Percentiles rank a stretch among this genome's conserved stretches.
Conservation (phyloP, 805 yeast species). For the Saccharomycopsis capsularis region DNA sequence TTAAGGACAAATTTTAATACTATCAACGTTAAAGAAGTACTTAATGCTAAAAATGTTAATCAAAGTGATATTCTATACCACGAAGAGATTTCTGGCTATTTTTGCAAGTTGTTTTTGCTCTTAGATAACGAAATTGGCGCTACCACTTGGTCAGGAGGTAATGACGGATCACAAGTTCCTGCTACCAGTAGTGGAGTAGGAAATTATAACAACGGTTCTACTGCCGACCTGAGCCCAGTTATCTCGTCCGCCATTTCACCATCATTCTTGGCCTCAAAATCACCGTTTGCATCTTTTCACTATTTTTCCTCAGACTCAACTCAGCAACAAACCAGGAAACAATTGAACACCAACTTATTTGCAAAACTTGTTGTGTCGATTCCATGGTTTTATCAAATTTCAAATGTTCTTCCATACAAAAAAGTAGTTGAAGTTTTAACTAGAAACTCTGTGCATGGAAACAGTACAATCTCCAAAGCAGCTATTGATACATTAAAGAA, state of each 20-base stretch:
- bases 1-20: conserved; percentile 13
- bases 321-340: conserved; percentile 24
- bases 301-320: conserved; percentile 17
- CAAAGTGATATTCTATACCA: conserved; percentile 34
- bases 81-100: conserved; percentile 59
- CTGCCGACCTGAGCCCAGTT: background rate
- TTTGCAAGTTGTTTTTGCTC: conserved; percentile 48
- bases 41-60: conserved; percentile 15
- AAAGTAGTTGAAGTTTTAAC: conserved; percentile 69
- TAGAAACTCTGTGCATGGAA: conserved; percentile 66
- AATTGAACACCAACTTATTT: conserved; percentile 51
- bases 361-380: conserved; percentile 62
- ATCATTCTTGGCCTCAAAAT: conserved; percentile 9
- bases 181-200: background rate
- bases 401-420: conserved; percentile 47
- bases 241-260: conserved; percentile 10
- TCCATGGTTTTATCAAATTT: conserved; percentile 57
- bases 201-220: background rate
- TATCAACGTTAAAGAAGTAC: conserved; percentile 12
- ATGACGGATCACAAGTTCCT: background rate
- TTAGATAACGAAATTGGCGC: conserved; percentile 57
- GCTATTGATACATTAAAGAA: conserved; percentile 57
- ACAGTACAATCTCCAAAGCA: conserved; percentile 53
- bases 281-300: conserved; percentile 18
- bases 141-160: conserved; percentile 28